Evolutionary conservation across 768 basidiomycete species (phyloP), one percentile per base, ranked within the genome.

Genomic region (Mycena capillaripes): DNA sequence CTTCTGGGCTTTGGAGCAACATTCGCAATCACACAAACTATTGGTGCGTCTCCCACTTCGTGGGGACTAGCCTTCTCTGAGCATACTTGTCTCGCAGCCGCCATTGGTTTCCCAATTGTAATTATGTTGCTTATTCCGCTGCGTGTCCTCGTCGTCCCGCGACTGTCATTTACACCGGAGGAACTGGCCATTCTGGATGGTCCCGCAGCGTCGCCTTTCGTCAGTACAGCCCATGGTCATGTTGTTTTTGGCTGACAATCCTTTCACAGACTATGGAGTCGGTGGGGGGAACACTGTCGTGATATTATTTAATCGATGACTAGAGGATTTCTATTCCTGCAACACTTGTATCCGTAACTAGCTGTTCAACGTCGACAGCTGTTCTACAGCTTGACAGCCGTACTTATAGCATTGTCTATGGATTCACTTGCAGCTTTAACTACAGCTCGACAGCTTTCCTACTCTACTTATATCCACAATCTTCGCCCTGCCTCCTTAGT

Each of bases 101-200:
- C 95, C 5, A 96, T 97, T 69, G 95, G 93, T 0, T 98, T 98
- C 80, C 96, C 97, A 0, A 87, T 97, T 60, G 90, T 98, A 76
- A 97, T 97, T 77, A 89, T 95, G 79, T 81, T 95, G 44, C 87
- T 98, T 17, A 86, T 97, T 27, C 97, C 97, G 0, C 71, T 97
- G 16, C 88, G 97, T 56, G 86, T 89, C 29, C 83, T 86, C 68
- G 74, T 94, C n/a, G 86, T 97, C 17, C 95, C 97, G 0, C 85
- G 85, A 23, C 81, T 97, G 50, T 87, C 92, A 0, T 97, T 98
- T 79, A 92, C 92, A 0, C 77, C 80, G 4, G 93, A 93, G 71
- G 97, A 98, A 78, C 82, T 99, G 44, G 85, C 85, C 2, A 92
- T 96, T 25, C 86, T 98, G n/a, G 97, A 98, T 79, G 93, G 94